These are phyloP conservation scores for Fusarium subtropicale DNA, from an alignment of 2,329 filamentous ascomycete genomes.

Conservation along the genomic window DNA sequence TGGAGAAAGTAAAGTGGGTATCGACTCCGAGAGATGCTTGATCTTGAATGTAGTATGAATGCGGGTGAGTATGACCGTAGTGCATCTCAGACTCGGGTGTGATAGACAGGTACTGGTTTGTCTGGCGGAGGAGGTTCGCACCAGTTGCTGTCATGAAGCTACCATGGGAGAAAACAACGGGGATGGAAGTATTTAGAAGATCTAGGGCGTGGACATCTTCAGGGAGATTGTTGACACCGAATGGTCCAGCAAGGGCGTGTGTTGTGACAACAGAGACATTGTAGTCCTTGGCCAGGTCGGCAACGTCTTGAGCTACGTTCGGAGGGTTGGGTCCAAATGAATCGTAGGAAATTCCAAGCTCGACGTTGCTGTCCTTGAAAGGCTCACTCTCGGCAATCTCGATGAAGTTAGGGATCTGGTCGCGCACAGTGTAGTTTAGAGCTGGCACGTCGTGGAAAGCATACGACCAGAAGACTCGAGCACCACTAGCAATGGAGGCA, in stretches of 20 bases:
- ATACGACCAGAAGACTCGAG: slow-evolving; percentile 61
- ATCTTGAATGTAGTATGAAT: slow-evolving; percentile 58
- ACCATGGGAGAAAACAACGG: slow-evolving; percentile 65
- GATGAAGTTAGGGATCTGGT: slow-evolving; percentile 56
- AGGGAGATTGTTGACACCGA: slow-evolving; percentile 55
- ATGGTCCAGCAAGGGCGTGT: slow-evolving; percentile 56
- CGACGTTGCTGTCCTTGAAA: slow-evolving; percentile 48
- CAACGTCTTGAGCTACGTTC: slow-evolving; percentile 48
- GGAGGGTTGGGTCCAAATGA: slow-evolving; percentile 48
- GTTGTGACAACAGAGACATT: slow-evolving; percentile 61
- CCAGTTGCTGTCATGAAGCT: slow-evolving; percentile 57
- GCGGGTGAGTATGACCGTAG: slow-evolving; percentile 64
- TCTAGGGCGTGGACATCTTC: slow-evolving; percentile 52
- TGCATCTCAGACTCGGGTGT: slow-evolving; percentile 71
- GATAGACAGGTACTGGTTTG: slow-evolving; percentile 66
- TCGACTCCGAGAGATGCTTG: slow-evolving; percentile 66
- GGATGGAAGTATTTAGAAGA: slow-evolving; percentile 57
- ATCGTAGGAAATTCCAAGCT: slow-evolving; percentile 59
- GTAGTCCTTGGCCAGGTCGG: slow-evolving; percentile 51
- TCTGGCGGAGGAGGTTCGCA: slow-evolving; percentile 57
- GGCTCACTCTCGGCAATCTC: slow-evolving; percentile 50
- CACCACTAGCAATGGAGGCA: slow-evolving; percentile 61
- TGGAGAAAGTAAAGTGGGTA: slow-evolving; percentile 64
- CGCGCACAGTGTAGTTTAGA: slow-evolving; percentile 47
- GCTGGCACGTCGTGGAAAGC: slow-evolving; percentile 53